Percentiles rank a stretch among this genome's conserved stretches.
phyloP scores from a whole-genome alignment of 495 filamentous ascomycete genomes.

The Staphylotrichum longicolle region DNA sequence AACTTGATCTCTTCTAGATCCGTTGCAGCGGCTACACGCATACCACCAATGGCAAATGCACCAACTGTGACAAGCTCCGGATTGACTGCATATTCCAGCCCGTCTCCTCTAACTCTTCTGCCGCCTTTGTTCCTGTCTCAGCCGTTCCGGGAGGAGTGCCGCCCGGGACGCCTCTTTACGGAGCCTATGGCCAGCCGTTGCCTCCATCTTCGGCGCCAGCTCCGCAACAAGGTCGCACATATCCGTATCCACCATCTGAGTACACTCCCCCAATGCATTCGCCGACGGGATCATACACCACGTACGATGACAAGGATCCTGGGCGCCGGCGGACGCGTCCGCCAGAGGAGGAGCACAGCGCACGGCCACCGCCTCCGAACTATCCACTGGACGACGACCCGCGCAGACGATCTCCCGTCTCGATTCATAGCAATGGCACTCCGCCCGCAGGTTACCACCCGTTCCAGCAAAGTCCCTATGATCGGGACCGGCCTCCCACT shows the following conservation, averaged over 20 bases:
- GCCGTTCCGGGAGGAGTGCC: conserved; percentile 48
- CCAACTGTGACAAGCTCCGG: conserved; percentile 51
- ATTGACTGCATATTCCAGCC: conserved; percentile 54
- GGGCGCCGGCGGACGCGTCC: conserved; percentile 37
- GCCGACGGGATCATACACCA: conserved; percentile 39
- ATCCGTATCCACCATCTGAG: conserved; percentile 24
- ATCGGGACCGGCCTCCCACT: conserved; percentile 26
- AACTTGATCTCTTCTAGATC: conserved; percentile 37
- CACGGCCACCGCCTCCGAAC: conserved; percentile 47
- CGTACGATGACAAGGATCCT: conserved; percentile 38
- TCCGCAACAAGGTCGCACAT: conserved; percentile 14
- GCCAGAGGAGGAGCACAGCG: conserved; percentile 41
- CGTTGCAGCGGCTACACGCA: conserved; percentile 54
- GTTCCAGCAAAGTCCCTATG: conserved; percentile 30
- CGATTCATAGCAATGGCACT: conserved; percentile 43
- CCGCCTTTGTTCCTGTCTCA: conserved; percentile 51
- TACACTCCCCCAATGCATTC: conserved; percentile 31
- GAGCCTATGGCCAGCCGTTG: conserved; percentile 51
- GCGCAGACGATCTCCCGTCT: conserved; percentile 47
- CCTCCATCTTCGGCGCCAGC: conserved; percentile 25
- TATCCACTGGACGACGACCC: conserved; percentile 45
- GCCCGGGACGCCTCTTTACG: conserved; percentile 49
- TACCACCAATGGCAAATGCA: conserved; percentile 49
- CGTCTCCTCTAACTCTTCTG: conserved; percentile 45
- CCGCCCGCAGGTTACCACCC: conserved; percentile 34